Evolutionary conservation across 106 monocot genomes (phyloP).

Genomic region (Dioscorea zingiberensis): DNA sequence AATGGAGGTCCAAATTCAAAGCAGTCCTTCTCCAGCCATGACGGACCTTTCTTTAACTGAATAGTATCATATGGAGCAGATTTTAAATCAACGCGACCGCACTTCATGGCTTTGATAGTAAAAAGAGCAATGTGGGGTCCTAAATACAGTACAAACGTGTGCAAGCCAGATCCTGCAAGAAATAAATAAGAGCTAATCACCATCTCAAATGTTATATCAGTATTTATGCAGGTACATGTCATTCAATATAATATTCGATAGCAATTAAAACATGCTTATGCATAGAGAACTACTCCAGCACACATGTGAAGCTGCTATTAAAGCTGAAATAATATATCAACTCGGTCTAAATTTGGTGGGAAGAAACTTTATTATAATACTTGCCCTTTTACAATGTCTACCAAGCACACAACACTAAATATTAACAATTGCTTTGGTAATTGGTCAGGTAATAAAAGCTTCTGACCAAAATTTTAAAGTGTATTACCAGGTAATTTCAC

Average conservation of each 20-base stretch:
- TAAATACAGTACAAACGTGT: constrained; percentile 94
- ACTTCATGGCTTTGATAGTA: constrained; percentile 80
- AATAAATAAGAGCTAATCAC: background rate
- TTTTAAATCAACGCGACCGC: constrained; percentile 86
- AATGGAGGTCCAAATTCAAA: constrained; percentile 69
- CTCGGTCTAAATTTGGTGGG: no score
- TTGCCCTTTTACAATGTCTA: no score
- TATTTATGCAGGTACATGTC: background rate
- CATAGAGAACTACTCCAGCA: background rate
- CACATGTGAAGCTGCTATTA: background rate
- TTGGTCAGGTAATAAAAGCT: no score
- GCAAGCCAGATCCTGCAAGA: constrained; percentile 89
- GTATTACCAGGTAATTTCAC: no score
- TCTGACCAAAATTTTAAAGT: no score
- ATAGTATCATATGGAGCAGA: constrained; percentile 95
- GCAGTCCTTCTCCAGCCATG: constrained; percentile 94
- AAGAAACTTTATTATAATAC: no score
- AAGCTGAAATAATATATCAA: background rate
- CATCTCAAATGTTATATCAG: background rate
- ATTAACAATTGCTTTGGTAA: no score
- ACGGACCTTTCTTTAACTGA: constrained; percentile 63
- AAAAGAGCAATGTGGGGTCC: constrained; percentile 94
- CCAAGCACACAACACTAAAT: no score
- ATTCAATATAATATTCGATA: background rate
- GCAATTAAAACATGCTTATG: background rate